Evolutionary conservation across 2,329 filamentous ascomycete genomes (phyloP).

Genomic region (Mycosphaerella sp.): DNA sequence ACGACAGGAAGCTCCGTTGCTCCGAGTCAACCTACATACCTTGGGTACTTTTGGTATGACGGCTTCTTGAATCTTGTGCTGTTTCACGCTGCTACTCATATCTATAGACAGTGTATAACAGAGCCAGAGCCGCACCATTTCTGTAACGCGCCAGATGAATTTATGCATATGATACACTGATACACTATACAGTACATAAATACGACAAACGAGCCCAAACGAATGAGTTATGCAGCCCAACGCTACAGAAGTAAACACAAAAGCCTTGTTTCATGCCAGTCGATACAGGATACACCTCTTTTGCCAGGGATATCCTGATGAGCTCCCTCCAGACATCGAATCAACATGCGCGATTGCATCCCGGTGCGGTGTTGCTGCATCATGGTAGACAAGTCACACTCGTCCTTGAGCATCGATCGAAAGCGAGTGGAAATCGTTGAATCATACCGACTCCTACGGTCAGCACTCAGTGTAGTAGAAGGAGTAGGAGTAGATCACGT

Average conservation of each 20-base stretch:
- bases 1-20: neutral
- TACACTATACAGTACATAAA: too few relatives aligned
- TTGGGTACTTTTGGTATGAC: neutral
- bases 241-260: neutral
- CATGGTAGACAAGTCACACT: conserved; percentile 10
- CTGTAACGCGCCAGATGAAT: neutral
- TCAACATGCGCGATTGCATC: neutral
- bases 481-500: too few relatives aligned
- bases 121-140: neutral
- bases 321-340: neutral
- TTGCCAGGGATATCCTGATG: conserved; percentile 6
- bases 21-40: neutral
- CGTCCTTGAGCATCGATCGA: too few relatives aligned
- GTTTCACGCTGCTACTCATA: neutral
- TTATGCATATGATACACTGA: too few relatives aligned
- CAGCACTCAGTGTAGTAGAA: too few relatives aligned
- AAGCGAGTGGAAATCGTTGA: conserved; percentile 4
- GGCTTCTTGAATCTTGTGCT: too few relatives aligned
- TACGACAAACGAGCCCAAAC: conserved; percentile 6
- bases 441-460: conserved; percentile 4
- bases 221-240: conserved; percentile 5
- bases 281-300: neutral
- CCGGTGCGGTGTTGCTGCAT: conserved; percentile 8
- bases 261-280: conserved; percentile 7
- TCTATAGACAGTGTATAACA: too few relatives aligned